Percentiles rank a stretch among this genome's conserved stretches.
Evolutionary conservation across 129 eudicot species (phyloP).

Genomic region (Helianthus annuus): DNA sequence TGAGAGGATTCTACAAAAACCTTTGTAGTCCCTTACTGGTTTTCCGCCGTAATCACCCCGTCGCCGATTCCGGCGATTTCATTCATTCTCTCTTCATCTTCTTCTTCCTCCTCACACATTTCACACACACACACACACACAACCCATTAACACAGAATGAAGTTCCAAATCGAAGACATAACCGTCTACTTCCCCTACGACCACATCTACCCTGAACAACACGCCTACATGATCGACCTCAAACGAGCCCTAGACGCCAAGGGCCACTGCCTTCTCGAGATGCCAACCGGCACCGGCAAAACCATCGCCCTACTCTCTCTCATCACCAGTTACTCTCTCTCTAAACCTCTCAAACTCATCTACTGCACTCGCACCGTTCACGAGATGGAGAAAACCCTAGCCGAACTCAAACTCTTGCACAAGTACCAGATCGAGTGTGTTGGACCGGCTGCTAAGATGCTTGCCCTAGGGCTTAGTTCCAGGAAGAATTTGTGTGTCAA

Average conservation of each 20-base stretch:
- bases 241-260: constrained; percentile 92
- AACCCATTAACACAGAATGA: constrained; percentile 37
- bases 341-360: constrained; percentile 70
- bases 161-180: constrained; percentile 88
- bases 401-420: constrained; percentile 64
- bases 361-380: constrained; percentile 99
- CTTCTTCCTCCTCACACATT: neutral
- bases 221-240: constrained; percentile 88
- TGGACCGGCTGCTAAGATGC: constrained; percentile 64
- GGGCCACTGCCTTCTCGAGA: constrained; percentile 91
- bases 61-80: too few species aligned
- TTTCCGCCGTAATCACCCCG: too few species aligned
- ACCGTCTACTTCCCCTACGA: constrained; percentile 97
- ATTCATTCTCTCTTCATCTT: too few species aligned
- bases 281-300: constrained; percentile 99
- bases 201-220: constrained; percentile 92
- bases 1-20: too few species aligned
- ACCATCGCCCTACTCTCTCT: constrained; percentile 88
- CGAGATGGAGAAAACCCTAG: constrained; percentile 99
- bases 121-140: neutral
- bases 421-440: constrained; percentile 62
- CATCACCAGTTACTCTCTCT: constrained; percentile 81
- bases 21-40: too few species aligned
- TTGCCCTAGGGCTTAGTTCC: constrained; percentile 82
- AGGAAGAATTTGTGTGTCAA: constrained; percentile 90